Evolutionary conservation across 1,284 basidiomycete species (phyloP).

Genomic region (Mrakiaceae sp.): DNA sequence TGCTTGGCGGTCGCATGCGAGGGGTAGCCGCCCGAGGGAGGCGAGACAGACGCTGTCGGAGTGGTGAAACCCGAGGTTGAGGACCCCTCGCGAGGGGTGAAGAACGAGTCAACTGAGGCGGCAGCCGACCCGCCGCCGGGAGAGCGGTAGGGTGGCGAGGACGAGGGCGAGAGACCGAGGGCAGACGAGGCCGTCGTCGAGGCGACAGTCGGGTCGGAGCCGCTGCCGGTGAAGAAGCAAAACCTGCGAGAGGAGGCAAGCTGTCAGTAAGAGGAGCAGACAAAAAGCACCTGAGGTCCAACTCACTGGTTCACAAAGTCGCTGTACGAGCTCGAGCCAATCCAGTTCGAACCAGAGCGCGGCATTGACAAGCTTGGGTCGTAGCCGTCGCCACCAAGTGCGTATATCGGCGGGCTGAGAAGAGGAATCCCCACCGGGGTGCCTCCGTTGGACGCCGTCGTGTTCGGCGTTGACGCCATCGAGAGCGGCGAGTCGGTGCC

Average conservation of each 20-base stretch:
- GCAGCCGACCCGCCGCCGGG: not conserved
- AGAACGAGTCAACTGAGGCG: not conserved
- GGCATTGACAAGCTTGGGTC: conserved; percentile 19
- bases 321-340: conserved; percentile 22
- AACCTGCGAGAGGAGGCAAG: conserved; percentile 4
- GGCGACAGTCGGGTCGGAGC: not conserved
- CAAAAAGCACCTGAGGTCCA: not conserved
- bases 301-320: conserved; percentile 35
- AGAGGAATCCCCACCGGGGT: conserved; percentile 19
- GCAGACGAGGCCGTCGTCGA: not conserved
- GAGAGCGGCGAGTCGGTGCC: not conserved
- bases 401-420: conserved; percentile 23
- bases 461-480: not conserved
- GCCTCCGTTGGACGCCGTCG: conserved; percentile 22
- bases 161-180: not conserved
- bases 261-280: not conserved
- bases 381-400: conserved; percentile 19
- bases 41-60: not conserved
- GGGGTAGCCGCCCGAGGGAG: no score
- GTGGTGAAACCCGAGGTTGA: not conserved
- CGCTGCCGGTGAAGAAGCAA: conserved; percentile 15
- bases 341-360: not conserved
- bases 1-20: no score
- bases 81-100: not conserved
- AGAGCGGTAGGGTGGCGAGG: not conserved